These are phyloP conservation scores for Leptographium flavum DNA, from an alignment of 2,329 filamentous ascomycete species.

Conservation along the genomic window DNA sequence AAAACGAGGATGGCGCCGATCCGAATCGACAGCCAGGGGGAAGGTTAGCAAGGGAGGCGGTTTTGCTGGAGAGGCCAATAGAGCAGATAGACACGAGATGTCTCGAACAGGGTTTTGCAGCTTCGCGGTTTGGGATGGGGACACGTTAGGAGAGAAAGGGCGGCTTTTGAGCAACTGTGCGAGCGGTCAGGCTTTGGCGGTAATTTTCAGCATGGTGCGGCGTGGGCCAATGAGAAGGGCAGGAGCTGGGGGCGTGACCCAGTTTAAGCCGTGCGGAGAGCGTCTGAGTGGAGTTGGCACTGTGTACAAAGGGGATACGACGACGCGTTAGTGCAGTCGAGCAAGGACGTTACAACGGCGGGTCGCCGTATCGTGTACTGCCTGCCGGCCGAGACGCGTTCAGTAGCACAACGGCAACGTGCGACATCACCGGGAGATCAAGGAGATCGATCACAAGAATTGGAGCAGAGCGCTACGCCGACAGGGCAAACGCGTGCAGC, in stretches of 20 bases:
- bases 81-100: conserved; percentile 10
- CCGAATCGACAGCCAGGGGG: neutral
- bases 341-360: neutral
- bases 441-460: too few relatives aligned
- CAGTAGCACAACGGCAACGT: too few relatives aligned
- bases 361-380: too few relatives aligned
- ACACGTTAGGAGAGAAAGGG: neutral
- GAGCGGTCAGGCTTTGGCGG: neutral
- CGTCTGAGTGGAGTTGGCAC: neutral
- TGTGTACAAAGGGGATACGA: neutral
- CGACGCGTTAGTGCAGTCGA: neutral
- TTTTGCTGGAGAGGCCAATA: conserved; percentile 3
- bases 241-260: neutral
- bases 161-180: conserved; percentile 3
- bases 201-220: neutral
- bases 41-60: conserved; percentile 8
- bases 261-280: neutral
- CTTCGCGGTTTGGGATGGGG: neutral
- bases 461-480: too few relatives aligned
- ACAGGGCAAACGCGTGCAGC: too few relatives aligned
- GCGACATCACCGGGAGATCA: too few relatives aligned
- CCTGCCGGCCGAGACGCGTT: too few relatives aligned
- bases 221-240: neutral
- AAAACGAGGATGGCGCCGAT: conserved; percentile 8
- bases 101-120: neutral